Evolutionary conservation across 2,329 filamentous ascomycete species (phyloP).

Genomic region (Drechmeria coniospora): DNA sequence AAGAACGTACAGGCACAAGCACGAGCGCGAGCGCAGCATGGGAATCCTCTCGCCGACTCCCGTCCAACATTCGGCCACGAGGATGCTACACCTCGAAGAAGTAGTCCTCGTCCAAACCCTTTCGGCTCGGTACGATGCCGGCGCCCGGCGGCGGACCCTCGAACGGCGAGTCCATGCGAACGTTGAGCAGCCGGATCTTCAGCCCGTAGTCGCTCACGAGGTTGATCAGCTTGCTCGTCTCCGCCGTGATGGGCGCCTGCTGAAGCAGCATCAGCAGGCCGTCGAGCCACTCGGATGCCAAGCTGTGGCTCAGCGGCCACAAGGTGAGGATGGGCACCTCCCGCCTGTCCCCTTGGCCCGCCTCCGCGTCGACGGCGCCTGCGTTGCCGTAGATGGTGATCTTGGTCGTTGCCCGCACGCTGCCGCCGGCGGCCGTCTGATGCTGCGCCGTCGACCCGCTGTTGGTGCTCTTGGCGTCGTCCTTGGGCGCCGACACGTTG

Average conservation of each 20-base stretch:
- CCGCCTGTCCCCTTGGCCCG: conserved; percentile 17
- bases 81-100: conserved; percentile 60
- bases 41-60: too few species aligned
- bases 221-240: conserved; percentile 79
- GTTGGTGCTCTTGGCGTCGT: conserved; percentile 29
- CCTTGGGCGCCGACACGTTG: conserved; percentile 60
- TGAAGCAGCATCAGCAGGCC: conserved; percentile 88
- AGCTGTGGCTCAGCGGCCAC: conserved; percentile 61
- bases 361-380: conserved; percentile 22
- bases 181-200: conserved; percentile 83
- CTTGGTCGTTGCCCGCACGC: conserved; percentile 50
- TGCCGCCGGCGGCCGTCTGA: conserved; percentile 9
- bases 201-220: conserved; percentile 81
- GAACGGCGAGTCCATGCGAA: conserved; percentile 66
- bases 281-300: conserved; percentile 94
- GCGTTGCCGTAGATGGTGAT: conserved; percentile 78
- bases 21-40: too few species aligned
- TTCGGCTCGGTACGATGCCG: conserved; percentile 63
- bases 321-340: conserved; percentile 72
- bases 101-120: conserved; percentile 83
- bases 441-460: conserved; percentile 27
- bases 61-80: too few species aligned
- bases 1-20: too few species aligned
- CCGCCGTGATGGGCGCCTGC: conserved; percentile 90
- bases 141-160: conserved; percentile 51